Percentiles rank a stretch among this genome's conserved stretches.
Evolutionary conservation across 345 rosid species (phyloP).

Genomic region (Pistacia atlantica): DNA sequence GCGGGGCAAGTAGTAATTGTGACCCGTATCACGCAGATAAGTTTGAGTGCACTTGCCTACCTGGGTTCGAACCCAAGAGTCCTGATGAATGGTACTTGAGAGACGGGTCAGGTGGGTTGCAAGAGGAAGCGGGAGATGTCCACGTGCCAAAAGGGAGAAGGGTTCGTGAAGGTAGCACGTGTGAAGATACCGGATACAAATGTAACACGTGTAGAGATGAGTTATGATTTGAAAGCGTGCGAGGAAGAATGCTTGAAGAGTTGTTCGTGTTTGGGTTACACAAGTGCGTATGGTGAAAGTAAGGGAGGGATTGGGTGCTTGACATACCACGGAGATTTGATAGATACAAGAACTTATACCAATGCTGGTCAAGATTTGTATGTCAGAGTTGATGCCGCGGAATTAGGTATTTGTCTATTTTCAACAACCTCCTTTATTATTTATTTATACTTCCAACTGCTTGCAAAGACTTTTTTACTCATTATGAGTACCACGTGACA

Average conservation of each 20-base stretch:
- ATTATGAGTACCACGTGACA: too few relatives aligned
- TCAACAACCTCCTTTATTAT: neutral
- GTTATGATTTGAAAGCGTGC: constrained; percentile 46
- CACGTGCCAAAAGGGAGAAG: constrained; percentile 43
- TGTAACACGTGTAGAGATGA: constrained; percentile 33
- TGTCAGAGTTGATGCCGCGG: constrained; percentile 46
- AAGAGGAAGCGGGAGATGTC: constrained; percentile 27
- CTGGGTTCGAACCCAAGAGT: constrained; percentile 63
- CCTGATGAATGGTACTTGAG: constrained; percentile 49
- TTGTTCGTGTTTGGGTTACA: constrained; percentile 60
- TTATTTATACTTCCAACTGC: neutral
- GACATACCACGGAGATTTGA: constrained; percentile 47
- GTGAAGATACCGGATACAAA: constrained; percentile 61
- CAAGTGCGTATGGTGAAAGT: constrained; percentile 37
- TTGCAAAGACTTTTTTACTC: neutral
- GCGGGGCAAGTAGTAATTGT: constrained; percentile 59
- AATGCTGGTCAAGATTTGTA: constrained; percentile 52
- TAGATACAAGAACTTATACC: constrained; percentile 41
- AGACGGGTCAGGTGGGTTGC: constrained; percentile 60
- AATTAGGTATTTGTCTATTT: constrained; percentile 42
- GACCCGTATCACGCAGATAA: constrained; percentile 27
- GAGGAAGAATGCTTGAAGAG: constrained; percentile 39
- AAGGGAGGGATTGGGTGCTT: constrained; percentile 50
- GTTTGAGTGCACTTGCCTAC: constrained; percentile 59
- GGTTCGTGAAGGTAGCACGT: constrained; percentile 45